phyloP scores from a whole-genome alignment of 176 grass and related monocot genomes.

The Triticum timopheevii region DNA sequence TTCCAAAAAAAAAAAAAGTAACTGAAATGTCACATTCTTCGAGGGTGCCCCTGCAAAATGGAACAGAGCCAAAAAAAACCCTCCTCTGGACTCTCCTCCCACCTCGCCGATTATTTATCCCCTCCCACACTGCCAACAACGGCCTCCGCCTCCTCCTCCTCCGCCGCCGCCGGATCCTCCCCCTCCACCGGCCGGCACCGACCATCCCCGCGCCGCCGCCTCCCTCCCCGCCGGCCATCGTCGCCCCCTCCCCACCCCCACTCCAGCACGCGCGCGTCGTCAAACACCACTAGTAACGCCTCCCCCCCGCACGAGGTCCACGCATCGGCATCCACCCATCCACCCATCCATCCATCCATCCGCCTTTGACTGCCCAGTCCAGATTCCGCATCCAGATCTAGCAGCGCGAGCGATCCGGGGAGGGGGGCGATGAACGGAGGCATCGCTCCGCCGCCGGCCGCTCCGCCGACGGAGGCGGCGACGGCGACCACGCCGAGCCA shows the following conservation, averaged over 20 bases:
- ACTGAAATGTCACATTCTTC: not conserved
- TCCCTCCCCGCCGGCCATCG: not conserved
- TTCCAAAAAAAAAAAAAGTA: too few relatives aligned
- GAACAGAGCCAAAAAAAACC: slow-evolving; percentile 29
- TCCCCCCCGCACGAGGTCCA: slow-evolving; percentile 15
- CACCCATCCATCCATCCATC: not conserved
- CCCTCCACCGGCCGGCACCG: slow-evolving; percentile 3
- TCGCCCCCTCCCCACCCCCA: not conserved
- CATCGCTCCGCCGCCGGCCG: not conserved
- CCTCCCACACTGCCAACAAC: slow-evolving; percentile 4
- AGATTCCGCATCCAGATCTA: slow-evolving; percentile 39
- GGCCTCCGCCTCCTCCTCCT: not conserved
- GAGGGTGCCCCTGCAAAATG: not conserved
- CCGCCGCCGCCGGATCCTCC: slow-evolving; percentile 33
- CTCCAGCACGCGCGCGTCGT: not conserved
- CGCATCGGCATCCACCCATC: slow-evolving; percentile 6
- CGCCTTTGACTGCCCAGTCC: slow-evolving; percentile 31
- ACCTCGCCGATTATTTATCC: slow-evolving; percentile 38
- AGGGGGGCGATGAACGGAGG: slow-evolving; percentile 37
- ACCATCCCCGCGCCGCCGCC: not conserved
- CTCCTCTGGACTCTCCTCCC: not conserved
- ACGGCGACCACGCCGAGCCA: slow-evolving; percentile 20
- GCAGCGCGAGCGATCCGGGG: not conserved
- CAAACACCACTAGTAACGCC: not conserved
- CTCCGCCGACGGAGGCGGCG: not conserved